A percentile compares a stretch with the other conserved stretches of the same genome.
These are phyloP conservation scores for Lactarius sanguifluus DNA, from an alignment of 768 basidiomycete genomes.

Conservation along the genomic window DNA sequence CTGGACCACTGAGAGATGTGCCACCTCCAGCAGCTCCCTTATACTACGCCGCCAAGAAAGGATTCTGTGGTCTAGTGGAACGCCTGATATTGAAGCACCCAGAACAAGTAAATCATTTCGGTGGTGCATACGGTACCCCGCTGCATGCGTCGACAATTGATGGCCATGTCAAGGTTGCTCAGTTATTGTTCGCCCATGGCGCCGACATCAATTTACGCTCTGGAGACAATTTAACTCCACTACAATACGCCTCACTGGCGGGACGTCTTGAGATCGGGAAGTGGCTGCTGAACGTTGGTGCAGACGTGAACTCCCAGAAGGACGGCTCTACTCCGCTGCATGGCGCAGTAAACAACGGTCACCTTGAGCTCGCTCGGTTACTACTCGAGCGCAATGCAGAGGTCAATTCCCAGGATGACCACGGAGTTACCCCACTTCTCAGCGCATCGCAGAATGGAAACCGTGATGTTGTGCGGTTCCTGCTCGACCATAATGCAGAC, in stretches of 20 bases:
- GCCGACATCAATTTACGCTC: neutral
- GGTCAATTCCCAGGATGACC: neutral
- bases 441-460: too few relatives aligned
- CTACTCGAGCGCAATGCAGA: neutral
- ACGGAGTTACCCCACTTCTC: neutral
- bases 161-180: neutral
- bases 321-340: neutral
- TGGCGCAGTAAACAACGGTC: too few relatives aligned
- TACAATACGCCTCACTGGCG: neutral
- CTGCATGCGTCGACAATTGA: neutral
- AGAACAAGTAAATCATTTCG: neutral
- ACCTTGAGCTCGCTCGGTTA: neutral
- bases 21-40: neutral
- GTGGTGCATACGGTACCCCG: neutral
- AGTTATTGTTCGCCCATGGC: neutral
- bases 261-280: neutral
- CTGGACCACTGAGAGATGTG: neutral
- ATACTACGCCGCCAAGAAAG: neutral
- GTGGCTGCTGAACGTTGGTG: neutral
- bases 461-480: neutral
- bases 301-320: neutral
- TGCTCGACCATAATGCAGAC: neutral
- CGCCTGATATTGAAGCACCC: neutral
- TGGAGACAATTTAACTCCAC: neutral
- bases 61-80: neutral